Base-by-base conservation (phyloP, 78 protist species). In the Dictyostelium purpureum region DNA sequence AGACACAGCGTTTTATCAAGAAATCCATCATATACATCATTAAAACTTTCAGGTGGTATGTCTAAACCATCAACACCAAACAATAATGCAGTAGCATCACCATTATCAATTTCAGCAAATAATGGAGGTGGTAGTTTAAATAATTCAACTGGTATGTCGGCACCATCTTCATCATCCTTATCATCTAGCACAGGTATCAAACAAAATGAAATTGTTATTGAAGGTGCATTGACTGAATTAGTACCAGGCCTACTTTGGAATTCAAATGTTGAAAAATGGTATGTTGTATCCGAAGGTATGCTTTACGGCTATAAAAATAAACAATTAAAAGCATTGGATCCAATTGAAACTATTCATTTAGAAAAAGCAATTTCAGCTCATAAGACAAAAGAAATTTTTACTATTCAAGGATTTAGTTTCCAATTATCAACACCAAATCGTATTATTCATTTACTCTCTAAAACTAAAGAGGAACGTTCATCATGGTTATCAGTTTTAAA, bases 211-310 rank as follows among this genome's bases (percentile, higher is more conserved):
- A 73, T 85, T 45, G 33, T 85, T 0, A 85, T 85, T 57, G 92
- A 85, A 47, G 92, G 92, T 28, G 42, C 70, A 19, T 74, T 85
- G 37, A 71, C 63, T 28, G 92, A 85, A 61, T 73, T 85, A 47
- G 70, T 85, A 31, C 92, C 92, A 59, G 92, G 92, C 33, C 43
- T 85, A 43, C 6, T 85, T 0, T 85, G 92, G 92, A 85, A 85
- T 47, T 85, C 92, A 38, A 85, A 85, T 73, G 40, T 65, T 9
- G 92, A 85, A 52, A 85, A 85, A 45, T 85, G 92, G 92, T 85
- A 59, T 73, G 63, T 85, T 0, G 82, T 85, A 19, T 85, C 92
- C 0, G 80, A 70, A 40, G 82, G 92, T 47, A 85, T 85, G 33
- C 75, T 85, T 21, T 85, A 59, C 47, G 56, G 82, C 5, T 85